Base-by-base conservation (phyloP, 495 filamentous ascomycete genomes). In the Penicillium daleae region DNA sequence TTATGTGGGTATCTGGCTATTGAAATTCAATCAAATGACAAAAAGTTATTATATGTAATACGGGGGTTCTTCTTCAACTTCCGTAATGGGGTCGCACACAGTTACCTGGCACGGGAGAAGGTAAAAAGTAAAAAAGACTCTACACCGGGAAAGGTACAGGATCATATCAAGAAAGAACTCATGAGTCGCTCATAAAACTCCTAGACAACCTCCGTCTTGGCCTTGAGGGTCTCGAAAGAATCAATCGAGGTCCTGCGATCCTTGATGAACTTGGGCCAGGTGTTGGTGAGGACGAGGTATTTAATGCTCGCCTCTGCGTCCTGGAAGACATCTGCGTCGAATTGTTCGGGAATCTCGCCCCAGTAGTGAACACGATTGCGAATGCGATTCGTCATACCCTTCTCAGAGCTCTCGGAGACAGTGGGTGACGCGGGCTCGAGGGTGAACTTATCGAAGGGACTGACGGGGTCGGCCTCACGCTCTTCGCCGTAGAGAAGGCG, bases 211-310 rank as follows among this genome's bases (percentile, higher is more conserved):
- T 65, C 63, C 50, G 52, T 48, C 29, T 48, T 37, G 31, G 10
- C 27, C 49, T 52, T 53, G 2, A 68, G 50, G 24, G 48, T 48
- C 21, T 59, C 56, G 17, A 71, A 55, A 19, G 66, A 77, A 29
- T 42, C 56, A 5, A 60, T 46, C 46, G 71, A 74, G 35, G 29
- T 50, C 10, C 69, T 51, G 37, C 58, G 65, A 27, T 54, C 59
- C 55, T 51, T 53, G 46, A 89, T 80, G 44, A 87, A 89, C 71
- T 87, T 88, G 26, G 85, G 85, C 87, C 87, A 91, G 10, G 88
- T 90, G 68, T 90, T 89, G 6, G 85, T 87, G 59, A 88, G 80
- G 2, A 91, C 87, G 21, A 90, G 77, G 63, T 89, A 87, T 75
- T 88, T 89, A 76, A 90, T 85, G 57, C 82, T 85, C 39, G 76